A percentile compares a stretch with the other conserved stretches of the same genome.
phyloP scores from a whole-genome alignment of 148 eudicot species.

The Polygonum maritimum region DNA sequence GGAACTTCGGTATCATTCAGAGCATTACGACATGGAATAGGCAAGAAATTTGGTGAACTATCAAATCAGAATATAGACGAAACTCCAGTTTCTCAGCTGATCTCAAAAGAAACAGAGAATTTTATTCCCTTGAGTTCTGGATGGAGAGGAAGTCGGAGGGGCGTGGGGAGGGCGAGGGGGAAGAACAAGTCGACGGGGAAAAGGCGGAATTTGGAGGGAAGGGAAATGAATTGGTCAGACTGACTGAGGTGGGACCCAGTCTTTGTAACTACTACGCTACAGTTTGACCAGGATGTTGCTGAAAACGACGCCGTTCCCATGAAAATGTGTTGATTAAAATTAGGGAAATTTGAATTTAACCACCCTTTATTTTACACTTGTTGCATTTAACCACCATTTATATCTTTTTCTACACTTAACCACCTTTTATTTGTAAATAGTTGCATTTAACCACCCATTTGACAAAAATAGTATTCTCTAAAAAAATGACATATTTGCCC shows the following conservation, averaged over 20 bases:
- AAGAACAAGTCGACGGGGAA: background rate
- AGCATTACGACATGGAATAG: background rate
- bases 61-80: background rate
- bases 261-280: background rate
- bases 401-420: too few relatives aligned
- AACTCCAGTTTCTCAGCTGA: background rate
- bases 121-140: background rate
- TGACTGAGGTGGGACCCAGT: background rate
- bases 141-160: background rate
- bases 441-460: too few relatives aligned
- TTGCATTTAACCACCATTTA: too few relatives aligned
- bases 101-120: background rate
- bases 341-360: too few relatives aligned
- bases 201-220: slow-evolving; percentile 21
- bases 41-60: background rate
- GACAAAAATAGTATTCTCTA: too few relatives aligned
- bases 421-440: too few relatives aligned
- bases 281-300: background rate
- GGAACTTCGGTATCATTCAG: background rate
- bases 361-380: too few relatives aligned
- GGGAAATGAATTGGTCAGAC: slow-evolving; percentile 1
- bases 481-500: too few relatives aligned
- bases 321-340: too few relatives aligned
- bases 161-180: background rate
- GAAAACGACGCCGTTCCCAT: background rate